These are phyloP conservation scores for Cladophialophora immunda DNA, from an alignment of 2,329 filamentous ascomycete species.

Conservation along the genomic window DNA sequence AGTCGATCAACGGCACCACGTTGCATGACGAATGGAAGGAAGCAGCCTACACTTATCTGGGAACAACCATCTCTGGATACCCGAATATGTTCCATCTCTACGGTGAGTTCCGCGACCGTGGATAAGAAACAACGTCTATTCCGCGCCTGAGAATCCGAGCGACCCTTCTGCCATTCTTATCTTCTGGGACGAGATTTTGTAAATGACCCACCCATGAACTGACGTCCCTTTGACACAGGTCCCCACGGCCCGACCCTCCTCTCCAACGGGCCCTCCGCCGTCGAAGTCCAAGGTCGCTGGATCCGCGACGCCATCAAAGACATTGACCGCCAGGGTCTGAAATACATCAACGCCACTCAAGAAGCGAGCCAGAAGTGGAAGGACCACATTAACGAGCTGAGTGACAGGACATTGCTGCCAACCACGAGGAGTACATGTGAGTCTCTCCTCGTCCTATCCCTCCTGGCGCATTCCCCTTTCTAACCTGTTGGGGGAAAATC, in stretches of 20 bases:
- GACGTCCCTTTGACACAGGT: neutral
- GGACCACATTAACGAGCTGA: slow-evolving; percentile 56
- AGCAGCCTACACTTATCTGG: slow-evolving; percentile 52
- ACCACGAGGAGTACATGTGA: slow-evolving; percentile 43
- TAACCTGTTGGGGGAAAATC: neutral
- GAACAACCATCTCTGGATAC: slow-evolving; percentile 52
- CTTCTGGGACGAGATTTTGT: neutral
- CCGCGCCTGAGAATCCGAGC: neutral
- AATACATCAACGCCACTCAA: slow-evolving; percentile 60
- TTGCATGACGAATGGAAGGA: slow-evolving; percentile 49
- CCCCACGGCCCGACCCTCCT: slow-evolving; percentile 65
- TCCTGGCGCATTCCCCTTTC: too few relatives aligned
- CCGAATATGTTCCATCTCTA: slow-evolving; percentile 62
- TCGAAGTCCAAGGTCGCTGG: slow-evolving; percentile 67
- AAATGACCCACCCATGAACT: neutral
- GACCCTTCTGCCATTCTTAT: neutral
- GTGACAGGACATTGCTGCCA: slow-evolving; percentile 57
- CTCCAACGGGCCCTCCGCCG: slow-evolving; percentile 64
- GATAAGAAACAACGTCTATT: neutral
- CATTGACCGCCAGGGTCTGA: slow-evolving; percentile 58
- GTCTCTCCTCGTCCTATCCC: slow-evolving; percentile 43
- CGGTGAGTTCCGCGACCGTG: slow-evolving; percentile 44
- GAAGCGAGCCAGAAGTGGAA: slow-evolving; percentile 62
- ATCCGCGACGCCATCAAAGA: slow-evolving; percentile 59
- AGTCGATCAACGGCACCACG: slow-evolving; percentile 48